phyloP scores from a whole-genome alignment of 495 filamentous ascomycete species.

The Recurvomyces mirabilis region DNA sequence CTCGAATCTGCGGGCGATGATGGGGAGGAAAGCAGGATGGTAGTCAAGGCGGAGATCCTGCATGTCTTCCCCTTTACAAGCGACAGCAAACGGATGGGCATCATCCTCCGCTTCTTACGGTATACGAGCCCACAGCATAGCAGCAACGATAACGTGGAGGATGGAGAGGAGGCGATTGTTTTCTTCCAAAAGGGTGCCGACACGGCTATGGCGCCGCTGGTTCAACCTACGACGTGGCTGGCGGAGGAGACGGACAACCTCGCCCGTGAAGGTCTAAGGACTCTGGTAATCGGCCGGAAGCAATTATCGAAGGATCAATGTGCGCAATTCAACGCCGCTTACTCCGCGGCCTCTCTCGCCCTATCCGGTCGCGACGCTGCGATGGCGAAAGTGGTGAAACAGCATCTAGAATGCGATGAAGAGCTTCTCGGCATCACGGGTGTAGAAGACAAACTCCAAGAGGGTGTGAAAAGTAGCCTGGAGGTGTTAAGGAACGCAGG shows the following conservation, averaged over 20 bases:
- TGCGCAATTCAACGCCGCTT: conserved; percentile 59
- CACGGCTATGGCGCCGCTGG: conserved; percentile 91
- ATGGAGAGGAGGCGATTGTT: conserved; percentile 67
- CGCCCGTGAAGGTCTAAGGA: conserved; percentile 91
- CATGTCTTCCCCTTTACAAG: conserved; percentile 97
- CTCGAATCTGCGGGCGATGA: conserved; percentile 69
- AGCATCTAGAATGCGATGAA: conserved; percentile 76
- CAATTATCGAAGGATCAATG: conserved; percentile 66
- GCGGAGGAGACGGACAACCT: conserved; percentile 98
- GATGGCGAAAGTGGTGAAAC: conserved; percentile 67
- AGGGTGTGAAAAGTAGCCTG: conserved; percentile 85
- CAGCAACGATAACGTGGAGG: conserved; percentile 18
- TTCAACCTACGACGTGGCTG: conserved; percentile 92
- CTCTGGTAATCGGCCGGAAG: conserved; percentile 85
- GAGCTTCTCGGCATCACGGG: conserved; percentile 93
- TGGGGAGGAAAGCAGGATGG: conserved; percentile 58
- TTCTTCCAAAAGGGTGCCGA: conserved; percentile 99
- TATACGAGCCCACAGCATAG: conserved; percentile 29
- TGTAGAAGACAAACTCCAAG: conserved; percentile 92
- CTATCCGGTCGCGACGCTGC: conserved; percentile 67
- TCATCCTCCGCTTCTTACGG: conserved; percentile 68
- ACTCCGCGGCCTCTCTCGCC: conserved; percentile 68
- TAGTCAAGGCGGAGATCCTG: conserved; percentile 79
- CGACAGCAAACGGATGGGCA: conserved; percentile 97
- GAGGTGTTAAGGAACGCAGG: conserved; percentile 94